These are phyloP conservation scores for Umbelopsis sp. DNA, from an alignment of 371 early-diverging fungal genomes.

Conservation along the genomic window DNA sequence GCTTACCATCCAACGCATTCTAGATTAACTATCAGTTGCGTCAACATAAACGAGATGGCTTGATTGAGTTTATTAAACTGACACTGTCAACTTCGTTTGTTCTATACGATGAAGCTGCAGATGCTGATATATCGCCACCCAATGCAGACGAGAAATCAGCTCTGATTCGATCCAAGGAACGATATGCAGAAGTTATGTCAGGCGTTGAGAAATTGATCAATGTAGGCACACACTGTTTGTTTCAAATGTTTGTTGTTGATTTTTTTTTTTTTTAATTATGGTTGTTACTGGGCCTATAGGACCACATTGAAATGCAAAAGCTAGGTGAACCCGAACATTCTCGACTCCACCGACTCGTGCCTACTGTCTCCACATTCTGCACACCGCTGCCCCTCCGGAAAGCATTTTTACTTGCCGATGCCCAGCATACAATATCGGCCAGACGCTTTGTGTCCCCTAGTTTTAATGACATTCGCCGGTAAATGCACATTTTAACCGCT, in stretches of 20 bases:
- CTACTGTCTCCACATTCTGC: slow-evolving; percentile 77
- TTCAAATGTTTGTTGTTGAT: too few relatives aligned
- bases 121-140: slow-evolving; percentile 19
- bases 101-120: slow-evolving; percentile 63
- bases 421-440: slow-evolving; percentile 64
- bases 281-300: slow-evolving; percentile 25
- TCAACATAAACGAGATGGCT: slow-evolving; percentile 79
- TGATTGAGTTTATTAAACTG: slow-evolving; percentile 85
- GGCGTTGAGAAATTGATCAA: slow-evolving; percentile 72
- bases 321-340: slow-evolving; percentile 66
- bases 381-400: slow-evolving; percentile 73
- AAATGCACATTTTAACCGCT: background rate
- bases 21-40: slow-evolving; percentile 75
- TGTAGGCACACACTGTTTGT: slow-evolving; percentile 23
- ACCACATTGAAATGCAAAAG: slow-evolving; percentile 47
- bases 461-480: slow-evolving; percentile 83
- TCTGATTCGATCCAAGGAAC: slow-evolving; percentile 36
- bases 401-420: slow-evolving; percentile 66
- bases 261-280: background rate
- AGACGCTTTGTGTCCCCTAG: slow-evolving; percentile 79
- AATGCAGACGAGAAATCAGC: slow-evolving; percentile 20
- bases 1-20: background rate
- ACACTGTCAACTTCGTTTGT: slow-evolving; percentile 80
- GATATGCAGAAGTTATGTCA: slow-evolving; percentile 72
- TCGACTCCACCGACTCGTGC: slow-evolving; percentile 72